phyloP scores from a whole-genome alignment of 805 yeast genomes.

The Teunomyces gatunensis region DNA sequence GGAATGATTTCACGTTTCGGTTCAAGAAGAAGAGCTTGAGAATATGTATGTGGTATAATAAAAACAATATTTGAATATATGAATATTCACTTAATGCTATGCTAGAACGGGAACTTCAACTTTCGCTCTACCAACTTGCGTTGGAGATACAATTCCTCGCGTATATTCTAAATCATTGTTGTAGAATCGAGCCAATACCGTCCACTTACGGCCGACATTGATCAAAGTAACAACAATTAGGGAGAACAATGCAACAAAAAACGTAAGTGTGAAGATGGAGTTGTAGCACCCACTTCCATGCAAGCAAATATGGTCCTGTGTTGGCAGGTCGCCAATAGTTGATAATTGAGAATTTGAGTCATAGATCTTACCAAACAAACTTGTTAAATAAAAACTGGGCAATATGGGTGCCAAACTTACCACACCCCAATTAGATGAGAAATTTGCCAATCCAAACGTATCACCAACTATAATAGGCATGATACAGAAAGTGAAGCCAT shows the following conservation, averaged over 20 bases:
- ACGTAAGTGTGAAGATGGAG: slow-evolving; percentile 41
- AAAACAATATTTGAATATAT: not conserved
- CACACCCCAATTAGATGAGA: slow-evolving; percentile 73
- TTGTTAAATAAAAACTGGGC: slow-evolving; percentile 58
- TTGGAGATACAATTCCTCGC: not conserved
- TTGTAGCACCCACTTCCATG: slow-evolving; percentile 43
- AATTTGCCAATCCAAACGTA: slow-evolving; percentile 63
- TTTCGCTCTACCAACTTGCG: not conserved
- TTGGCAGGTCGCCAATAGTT: slow-evolving; percentile 8
- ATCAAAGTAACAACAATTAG: slow-evolving; percentile 14
- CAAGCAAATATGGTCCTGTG: slow-evolving; percentile 20
- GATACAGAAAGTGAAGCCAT: slow-evolving; percentile 71
- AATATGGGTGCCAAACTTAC: slow-evolving; percentile 65
- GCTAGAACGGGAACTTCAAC: slow-evolving; percentile 1
- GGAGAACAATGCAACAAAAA: slow-evolving; percentile 30
- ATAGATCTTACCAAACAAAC: slow-evolving; percentile 60
- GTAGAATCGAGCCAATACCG: not conserved
- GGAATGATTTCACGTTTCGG: slow-evolving; percentile 9
- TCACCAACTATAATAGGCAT: slow-evolving; percentile 78
- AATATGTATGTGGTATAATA: not conserved
- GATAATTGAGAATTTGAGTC: slow-evolving; percentile 41
- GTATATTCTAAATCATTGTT: not conserved
- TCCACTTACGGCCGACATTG: slow-evolving; percentile 5
- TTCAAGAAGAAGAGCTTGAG: slow-evolving; percentile 6
- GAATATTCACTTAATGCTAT: not conserved